A percentile compares a stretch with the other conserved stretches of the same genome.
Evolutionary conservation across 1,284 basidiomycete species (phyloP).

Genomic region (Xerocomus minutiporus): DNA sequence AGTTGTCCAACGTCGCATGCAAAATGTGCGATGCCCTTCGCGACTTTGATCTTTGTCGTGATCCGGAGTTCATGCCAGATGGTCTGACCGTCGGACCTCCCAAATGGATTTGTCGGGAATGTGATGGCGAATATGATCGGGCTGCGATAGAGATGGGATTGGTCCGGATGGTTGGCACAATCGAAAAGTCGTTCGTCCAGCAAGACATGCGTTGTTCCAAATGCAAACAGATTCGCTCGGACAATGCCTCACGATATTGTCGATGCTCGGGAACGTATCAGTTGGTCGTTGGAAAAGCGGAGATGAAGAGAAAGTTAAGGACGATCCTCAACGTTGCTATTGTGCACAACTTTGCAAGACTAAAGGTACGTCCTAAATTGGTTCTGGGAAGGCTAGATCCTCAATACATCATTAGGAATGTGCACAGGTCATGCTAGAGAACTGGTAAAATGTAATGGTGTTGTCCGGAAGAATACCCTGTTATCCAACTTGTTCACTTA

Average conservation of each 20-base stretch:
- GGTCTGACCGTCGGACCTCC: slow-evolving; percentile 41
- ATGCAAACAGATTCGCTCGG: slow-evolving; percentile 84
- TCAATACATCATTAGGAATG: slow-evolving; percentile 44
- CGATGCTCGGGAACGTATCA: slow-evolving; percentile 84
- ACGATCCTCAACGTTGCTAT: slow-evolving; percentile 79
- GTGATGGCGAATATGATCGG: slow-evolving; percentile 87
- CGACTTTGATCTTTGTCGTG: slow-evolving; percentile 95
- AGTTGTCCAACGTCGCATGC: slow-evolving; percentile 86
- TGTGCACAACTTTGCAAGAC: slow-evolving; percentile 61
- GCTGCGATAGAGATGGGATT: slow-evolving; percentile 82
- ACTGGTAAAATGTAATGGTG: slow-evolving; percentile 34
- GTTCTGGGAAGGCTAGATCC: background rate
- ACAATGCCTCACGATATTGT: slow-evolving; percentile 84
- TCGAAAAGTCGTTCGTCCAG: slow-evolving; percentile 77
- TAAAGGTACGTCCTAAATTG: slow-evolving; percentile 49
- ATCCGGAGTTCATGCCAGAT: slow-evolving; percentile 76
- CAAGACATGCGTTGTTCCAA: slow-evolving; percentile 87
- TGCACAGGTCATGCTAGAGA: slow-evolving; percentile 45
- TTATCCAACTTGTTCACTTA: background rate
- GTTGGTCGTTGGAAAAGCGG: slow-evolving; percentile 65
- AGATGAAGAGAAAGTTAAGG: slow-evolving; percentile 63
- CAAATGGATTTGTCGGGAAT: slow-evolving; percentile 66
- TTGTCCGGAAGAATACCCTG: background rate
- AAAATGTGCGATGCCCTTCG: slow-evolving; percentile 84
- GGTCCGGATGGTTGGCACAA: slow-evolving; percentile 68